Conservation (phyloP, 106 monocot species). For the Dendrobium officinale region DNA sequence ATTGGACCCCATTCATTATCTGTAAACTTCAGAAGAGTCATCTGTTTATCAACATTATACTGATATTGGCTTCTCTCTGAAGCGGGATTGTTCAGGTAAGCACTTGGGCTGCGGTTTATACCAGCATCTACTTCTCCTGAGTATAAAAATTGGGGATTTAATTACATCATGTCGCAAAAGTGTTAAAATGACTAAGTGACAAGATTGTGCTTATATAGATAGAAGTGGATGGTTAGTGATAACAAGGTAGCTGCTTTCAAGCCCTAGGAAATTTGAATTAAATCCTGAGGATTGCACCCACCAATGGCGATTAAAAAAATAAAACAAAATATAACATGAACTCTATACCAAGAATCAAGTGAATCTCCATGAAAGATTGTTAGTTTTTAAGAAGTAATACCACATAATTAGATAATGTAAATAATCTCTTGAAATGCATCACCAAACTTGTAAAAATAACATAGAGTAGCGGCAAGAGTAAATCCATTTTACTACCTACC, state of each 20-base stretch:
- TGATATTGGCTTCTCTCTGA: conserved; percentile 52
- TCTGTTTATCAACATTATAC: conserved; percentile 72
- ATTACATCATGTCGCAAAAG: not conserved
- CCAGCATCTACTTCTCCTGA: conserved; percentile 94
- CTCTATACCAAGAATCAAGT: too few relatives aligned
- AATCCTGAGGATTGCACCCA: not conserved
- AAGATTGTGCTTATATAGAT: not conserved
- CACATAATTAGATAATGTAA: too few relatives aligned
- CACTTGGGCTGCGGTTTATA: conserved; percentile 87
- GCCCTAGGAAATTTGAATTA: not conserved
- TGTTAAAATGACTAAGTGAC: not conserved
- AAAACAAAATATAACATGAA: too few relatives aligned
- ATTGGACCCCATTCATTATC: conserved; percentile 73
- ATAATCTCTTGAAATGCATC: too few relatives aligned
- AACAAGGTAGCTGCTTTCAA: too few relatives aligned
- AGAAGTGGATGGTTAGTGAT: not conserved
- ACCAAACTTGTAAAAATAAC: too few relatives aligned
- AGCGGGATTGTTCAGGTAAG: conserved; percentile 77
- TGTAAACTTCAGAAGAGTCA: conserved; percentile 90
- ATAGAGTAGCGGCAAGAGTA: too few relatives aligned
- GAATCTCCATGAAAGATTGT: too few relatives aligned
- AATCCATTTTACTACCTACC: too few relatives aligned
- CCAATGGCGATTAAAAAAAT: too few relatives aligned
- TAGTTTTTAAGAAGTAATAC: too few relatives aligned
- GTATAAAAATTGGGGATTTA: conserved; percentile 5